Percentiles rank a stretch among this genome's conserved stretches.
Conservation (phyloP, 176 grass and related monocot genomes). For the Triticum monococcum region DNA sequence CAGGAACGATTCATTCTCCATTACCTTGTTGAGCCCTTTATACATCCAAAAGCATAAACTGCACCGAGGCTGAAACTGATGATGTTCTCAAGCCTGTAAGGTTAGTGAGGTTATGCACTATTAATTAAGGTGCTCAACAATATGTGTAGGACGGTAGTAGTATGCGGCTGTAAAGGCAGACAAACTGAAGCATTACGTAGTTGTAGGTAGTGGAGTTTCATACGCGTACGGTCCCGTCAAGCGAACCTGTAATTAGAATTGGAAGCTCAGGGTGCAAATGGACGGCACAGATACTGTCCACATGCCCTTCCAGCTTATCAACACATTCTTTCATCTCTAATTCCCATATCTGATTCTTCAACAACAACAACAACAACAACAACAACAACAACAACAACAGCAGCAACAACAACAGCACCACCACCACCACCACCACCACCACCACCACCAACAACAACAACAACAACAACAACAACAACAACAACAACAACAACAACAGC, state of each 20-base stretch:
- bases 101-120: background rate
- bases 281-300: background rate
- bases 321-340: background rate
- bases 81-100: constrained; percentile 58
- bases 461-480: no score
- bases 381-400: no score
- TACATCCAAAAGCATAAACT: constrained; percentile 56
- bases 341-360: background rate
- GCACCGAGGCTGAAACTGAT: constrained; percentile 52
- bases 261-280: background rate
- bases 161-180: no score
- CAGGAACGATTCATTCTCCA: background rate
- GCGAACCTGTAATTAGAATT: background rate
- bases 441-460: no score
- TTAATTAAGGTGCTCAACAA: background rate
- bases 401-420: no score
- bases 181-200: background rate
- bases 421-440: no score
- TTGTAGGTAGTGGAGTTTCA: background rate
- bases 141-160: no score
- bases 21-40: constrained; percentile 56
- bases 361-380: no score
- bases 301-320: background rate
- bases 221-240: background rate
- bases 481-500: no score